phyloP scores from a whole-genome alignment of 331 rosid genomes.

The Pyracantha coccinea region DNA sequence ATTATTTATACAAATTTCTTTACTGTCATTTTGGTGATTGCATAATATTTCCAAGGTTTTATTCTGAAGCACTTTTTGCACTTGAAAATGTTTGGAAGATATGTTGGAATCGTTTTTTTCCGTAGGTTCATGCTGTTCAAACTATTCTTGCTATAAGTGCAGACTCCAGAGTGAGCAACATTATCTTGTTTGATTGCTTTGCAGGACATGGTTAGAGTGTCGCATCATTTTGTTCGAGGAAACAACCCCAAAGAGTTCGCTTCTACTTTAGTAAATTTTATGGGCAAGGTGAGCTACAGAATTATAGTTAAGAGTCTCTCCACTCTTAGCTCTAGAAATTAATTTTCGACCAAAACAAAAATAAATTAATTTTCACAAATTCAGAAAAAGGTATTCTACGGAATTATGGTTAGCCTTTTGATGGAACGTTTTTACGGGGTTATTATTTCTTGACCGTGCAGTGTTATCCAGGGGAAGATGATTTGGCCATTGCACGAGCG shows the following conservation, averaged over 20 bases:
- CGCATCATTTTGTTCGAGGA: constrained; percentile 77
- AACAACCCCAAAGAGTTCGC: constrained; percentile 75
- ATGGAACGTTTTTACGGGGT: constrained; percentile 7
- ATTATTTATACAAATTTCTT: not conserved
- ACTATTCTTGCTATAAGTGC: not conserved
- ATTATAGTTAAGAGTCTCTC: too few species aligned
- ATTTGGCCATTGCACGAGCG: constrained; percentile 82
- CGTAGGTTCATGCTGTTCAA: not conserved
- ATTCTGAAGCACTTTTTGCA: not conserved
- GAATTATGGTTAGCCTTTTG: not conserved
- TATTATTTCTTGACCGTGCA: constrained; percentile 37
- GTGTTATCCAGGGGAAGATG: constrained; percentile 98
- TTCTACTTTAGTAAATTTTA: constrained; percentile 57
- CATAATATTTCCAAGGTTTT: constrained; percentile 16
- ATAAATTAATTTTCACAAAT: too few species aligned
- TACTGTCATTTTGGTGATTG: not conserved
- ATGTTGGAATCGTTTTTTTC: not conserved
- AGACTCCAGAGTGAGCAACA: constrained; percentile 3
- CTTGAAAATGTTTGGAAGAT: not conserved
- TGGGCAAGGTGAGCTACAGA: constrained; percentile 93
- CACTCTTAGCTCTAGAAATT: not conserved
- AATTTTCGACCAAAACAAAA: too few species aligned
- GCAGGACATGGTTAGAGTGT: constrained; percentile 92
- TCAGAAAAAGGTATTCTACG: not conserved
- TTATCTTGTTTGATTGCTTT: constrained; percentile 15